Evolutionary conservation across 2,329 filamentous ascomycete species (phyloP), one percentile per base, ranked within the genome.

Genomic region (Trichoderma oligosporum): DNA sequence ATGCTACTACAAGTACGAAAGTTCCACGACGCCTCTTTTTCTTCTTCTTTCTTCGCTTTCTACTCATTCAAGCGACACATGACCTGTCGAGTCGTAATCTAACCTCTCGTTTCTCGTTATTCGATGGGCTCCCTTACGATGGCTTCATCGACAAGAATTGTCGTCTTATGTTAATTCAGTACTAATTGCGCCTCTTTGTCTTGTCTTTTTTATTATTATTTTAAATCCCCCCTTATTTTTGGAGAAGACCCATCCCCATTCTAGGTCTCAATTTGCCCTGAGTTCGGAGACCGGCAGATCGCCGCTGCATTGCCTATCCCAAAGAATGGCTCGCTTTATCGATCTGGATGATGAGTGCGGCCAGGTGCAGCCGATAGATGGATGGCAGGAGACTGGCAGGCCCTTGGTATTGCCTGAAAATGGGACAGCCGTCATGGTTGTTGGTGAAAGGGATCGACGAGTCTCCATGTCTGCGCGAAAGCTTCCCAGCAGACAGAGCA

Each of bases 281-380:
- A 53, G 48, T 24, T 53, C 36, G 25, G 53, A 48, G 53, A 38
- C 42, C 27, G 42, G 35, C 45, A 22, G 46, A 49, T 35, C 29
- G 39, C 47, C 41, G 44, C 44, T n/a, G n/a, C 9, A 16, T n/a
- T 14, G 20, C 7, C 24, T 18, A 7, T 29, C 18, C 31, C 14
- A 29, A 16, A 57, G 2, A 25, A 66, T 66, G 64, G 64, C 64
- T 44, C 63, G 61, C 8, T 65, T 66, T 38, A 39, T 66, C 39
- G 64, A 66, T 56, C 45, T 66, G 7, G 57, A 59, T 9, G 63
- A 61, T 3, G 60, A 63, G 46, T 58, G 55, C 3, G 47, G 45
- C 29, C 60, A 61, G 45, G 56, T 42, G 38, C 57, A 55, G 36
- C 35, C 53, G 39, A 33, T 48, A 24, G 44, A 25, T 22, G 35